Percentiles rank a stretch among this genome's conserved stretches.
These are phyloP conservation scores for Paramecium sonneborni DNA, from an alignment of 73 alveolate species.

Conservation along the genomic window DNA sequence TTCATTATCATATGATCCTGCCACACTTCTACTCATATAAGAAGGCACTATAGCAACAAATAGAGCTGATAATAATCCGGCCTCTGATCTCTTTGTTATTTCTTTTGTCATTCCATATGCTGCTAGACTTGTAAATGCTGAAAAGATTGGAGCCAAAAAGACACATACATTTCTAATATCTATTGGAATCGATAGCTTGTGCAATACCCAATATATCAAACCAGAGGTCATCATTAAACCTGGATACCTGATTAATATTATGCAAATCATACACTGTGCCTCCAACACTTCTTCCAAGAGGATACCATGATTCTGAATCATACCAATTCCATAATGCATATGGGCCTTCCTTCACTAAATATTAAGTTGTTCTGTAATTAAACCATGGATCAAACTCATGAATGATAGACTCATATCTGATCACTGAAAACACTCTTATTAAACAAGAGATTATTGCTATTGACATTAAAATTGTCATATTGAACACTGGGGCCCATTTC, in stretches of 20 bases:
- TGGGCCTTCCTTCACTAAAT: slow-evolving; percentile 91
- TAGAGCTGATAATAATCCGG: slow-evolving; percentile 97
- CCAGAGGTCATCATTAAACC: slow-evolving; percentile 98
- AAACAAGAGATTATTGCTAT: slow-evolving; percentile 88
- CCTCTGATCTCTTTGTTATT: slow-evolving; percentile 96
- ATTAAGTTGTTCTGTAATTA: slow-evolving; percentile 95
- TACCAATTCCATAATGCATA: slow-evolving; percentile 99
- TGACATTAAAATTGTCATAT: slow-evolving; percentile 81
- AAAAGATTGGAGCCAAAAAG: slow-evolving; percentile 97
- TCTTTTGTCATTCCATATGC: slow-evolving; percentile 96
- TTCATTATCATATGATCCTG: slow-evolving; percentile 98
- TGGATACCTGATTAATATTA: slow-evolving; percentile 73
- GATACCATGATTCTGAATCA: slow-evolving; percentile 99
- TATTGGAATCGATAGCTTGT: slow-evolving; percentile 91
- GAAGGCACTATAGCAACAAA: slow-evolving; percentile 97
- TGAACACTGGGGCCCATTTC: slow-evolving; percentile 89
- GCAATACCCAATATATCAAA: slow-evolving; percentile 88
- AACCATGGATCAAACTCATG: slow-evolving; percentile 99
- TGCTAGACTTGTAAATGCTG: slow-evolving; percentile 96
- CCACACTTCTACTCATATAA: slow-evolving; percentile 97
- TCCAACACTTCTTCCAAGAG: slow-evolving; percentile 98
- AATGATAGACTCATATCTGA: slow-evolving; percentile 95
- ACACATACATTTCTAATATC: slow-evolving; percentile 99
- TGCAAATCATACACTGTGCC: slow-evolving; percentile 86
- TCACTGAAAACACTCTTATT: slow-evolving; percentile 97